A percentile compares a stretch with the other conserved stretches of the same genome.
phyloP scores from a whole-genome alignment of 164 flowering plant genomes.

The Paratinospora sagittata region DNA sequence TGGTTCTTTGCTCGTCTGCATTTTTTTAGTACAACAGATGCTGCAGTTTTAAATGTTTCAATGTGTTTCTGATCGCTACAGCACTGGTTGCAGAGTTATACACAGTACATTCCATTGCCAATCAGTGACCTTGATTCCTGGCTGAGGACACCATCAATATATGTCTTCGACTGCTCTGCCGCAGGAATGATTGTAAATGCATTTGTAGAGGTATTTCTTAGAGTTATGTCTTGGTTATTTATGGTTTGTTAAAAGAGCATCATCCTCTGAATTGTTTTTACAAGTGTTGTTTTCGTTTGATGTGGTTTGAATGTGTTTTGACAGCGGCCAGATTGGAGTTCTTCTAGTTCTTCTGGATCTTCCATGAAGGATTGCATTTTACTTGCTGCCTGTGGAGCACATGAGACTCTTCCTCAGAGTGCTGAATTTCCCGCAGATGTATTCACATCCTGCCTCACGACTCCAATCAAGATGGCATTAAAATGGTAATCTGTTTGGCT shows the following conservation, averaged over 20 bases:
- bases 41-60: neutral
- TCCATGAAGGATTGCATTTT: conserved; percentile 76
- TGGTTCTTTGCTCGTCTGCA: neutral
- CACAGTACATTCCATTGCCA: conserved; percentile 92
- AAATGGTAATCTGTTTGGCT: conserved; percentile 51
- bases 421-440: conserved; percentile 97
- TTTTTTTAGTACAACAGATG: neutral
- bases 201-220: conserved; percentile 60
- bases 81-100: conserved; percentile 58
- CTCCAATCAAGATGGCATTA: conserved; percentile 97
- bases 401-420: conserved; percentile 96
- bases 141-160: conserved; percentile 93
- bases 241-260: neutral
- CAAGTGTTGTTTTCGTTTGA: neutral
- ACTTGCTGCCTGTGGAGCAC: conserved; percentile 98
- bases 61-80: neutral
- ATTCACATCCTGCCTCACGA: conserved; percentile 95
- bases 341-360: conserved; percentile 49
- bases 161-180: conserved; percentile 98
- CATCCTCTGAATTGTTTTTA: neutral
- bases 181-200: conserved; percentile 90
- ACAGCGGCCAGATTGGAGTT: conserved; percentile 60
- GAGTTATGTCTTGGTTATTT: neutral
- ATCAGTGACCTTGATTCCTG: conserved; percentile 91
- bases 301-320: neutral